Evolutionary conservation across 176 grass and related monocot species (phyloP), one percentile per base, ranked within the genome.

Genomic region (Tuctoria greenei): DNA sequence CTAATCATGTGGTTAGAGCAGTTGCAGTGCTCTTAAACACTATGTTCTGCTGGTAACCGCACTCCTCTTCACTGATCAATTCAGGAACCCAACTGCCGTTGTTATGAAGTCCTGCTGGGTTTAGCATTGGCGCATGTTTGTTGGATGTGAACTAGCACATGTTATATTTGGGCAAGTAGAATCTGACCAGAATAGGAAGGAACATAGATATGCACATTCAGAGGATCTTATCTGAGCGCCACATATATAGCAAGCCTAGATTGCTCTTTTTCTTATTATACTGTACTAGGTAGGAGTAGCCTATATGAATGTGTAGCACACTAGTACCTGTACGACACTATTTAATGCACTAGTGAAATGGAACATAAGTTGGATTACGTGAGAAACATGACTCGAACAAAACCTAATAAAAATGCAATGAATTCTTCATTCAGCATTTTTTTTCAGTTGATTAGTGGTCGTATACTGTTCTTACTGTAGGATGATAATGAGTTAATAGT

Each of bases 141-240:
- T 18, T 67, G 39, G 47, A 18, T 60, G 67, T 67, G 72, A 54
- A 28, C 28, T 24, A 2, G 10, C 5, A 58, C 24, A 38, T 79
- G 62, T 79, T 27, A 78, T 65, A 73, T 79, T 74, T 67, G 31
- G 79, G 70, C 68, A 39, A 16, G 68, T 55, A 31, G 69, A 74
- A 83, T 74, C 86, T 79, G 86, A 79, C 86, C 21, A 75, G 75
- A 88, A 88, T 88, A 83, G 80, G 57, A 88, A 69, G 69, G 63
- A 75, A 75, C 86, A 83, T 52, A 55, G 64, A 83, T 78, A 55
- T 44, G 74, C 16, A 21, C 75, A 83, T 69, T 71, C 44, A 57
- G n/a, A 79, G 77, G 61, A 69, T 69, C 80, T 74, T 88, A 80
- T 88, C 80, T 27, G 26, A 55, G 54, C 35, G 36, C 69, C 86